Base-by-base conservation (phyloP, 345 rosid genomes). In the Bruguiera parviflora region DNA sequence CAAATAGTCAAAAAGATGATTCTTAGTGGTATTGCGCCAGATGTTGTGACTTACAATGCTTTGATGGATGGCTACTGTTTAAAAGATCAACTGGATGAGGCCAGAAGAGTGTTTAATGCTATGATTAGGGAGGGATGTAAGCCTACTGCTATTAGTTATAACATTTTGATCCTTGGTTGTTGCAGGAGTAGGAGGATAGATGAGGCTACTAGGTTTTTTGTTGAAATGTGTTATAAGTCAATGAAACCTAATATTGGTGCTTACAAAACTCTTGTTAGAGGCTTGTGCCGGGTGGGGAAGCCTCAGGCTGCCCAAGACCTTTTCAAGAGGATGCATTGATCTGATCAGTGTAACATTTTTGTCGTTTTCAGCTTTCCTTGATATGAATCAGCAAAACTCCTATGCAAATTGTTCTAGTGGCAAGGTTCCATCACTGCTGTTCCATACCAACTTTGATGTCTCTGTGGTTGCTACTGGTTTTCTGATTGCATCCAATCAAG, bases 361-460 rank as follows among this genome's bases (percentile, higher is more conserved):
- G 21, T 22, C 29, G 56, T 57, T 82, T 79, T 49, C 94, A 93
- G 97, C 74, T 75, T 93, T 89, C 73, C 70, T 73, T 68, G 83
- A 85, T 73, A 83, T 63, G 43, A 47, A 79, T 77, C 89, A 77
- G 75, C 83, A 85, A 77, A 70, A 29, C 58, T 68, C 73, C 20
- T 82, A 74, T 68, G 71, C 80, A n/a, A 72, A 72, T 73, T 66
- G 87, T 69, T 53, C 59, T 58, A 62, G 83, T 75, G 76, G 68
- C 56, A 53, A 73, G 39, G 72, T 64, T 71, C 82, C 81, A 60
- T 21, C 82, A 63, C 53, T 72, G 71, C 57, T 72, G 66, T 65
- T 73, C 29, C 81, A 69, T 39, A 65, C 81, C 78, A 64, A 58
- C 63, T 81, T 89, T 57, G 88, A 85, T 79, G 76, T 64, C 37